Percentiles rank a stretch among this genome's conserved stretches.
These are phyloP conservation scores for Chalciporus piperatoides DNA, from an alignment of 1,284 basidiomycete genomes.

Conservation along the genomic window DNA sequence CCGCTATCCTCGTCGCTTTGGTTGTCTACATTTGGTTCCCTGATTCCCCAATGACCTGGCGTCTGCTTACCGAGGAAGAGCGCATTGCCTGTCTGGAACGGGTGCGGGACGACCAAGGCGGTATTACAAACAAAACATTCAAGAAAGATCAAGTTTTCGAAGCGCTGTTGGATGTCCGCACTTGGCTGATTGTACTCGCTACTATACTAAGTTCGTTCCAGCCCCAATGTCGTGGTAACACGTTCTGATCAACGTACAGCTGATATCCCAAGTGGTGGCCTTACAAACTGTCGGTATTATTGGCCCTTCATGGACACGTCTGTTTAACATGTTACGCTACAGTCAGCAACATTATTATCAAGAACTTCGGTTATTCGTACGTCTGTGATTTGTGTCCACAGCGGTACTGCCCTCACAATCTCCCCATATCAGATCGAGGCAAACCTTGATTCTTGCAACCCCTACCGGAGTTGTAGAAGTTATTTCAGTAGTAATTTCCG, in stretches of 20 bases:
- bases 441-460: constrained; percentile 59
- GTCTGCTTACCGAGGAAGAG: constrained; percentile 54
- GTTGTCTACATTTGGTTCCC: constrained; percentile 57
- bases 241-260: constrained; percentile 32
- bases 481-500: constrained; percentile 48
- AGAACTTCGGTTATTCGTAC: constrained; percentile 64
- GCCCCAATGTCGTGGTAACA: neutral
- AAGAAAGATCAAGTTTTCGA: constrained; percentile 61
- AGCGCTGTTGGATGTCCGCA: constrained; percentile 55
- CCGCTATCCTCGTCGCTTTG: constrained; percentile 56
- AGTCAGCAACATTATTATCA: constrained; percentile 64
- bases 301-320: neutral
- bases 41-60: constrained; percentile 59
- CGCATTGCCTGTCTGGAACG: constrained; percentile 62
- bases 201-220: constrained; percentile 37
- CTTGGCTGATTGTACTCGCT: constrained; percentile 60
- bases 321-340: neutral
- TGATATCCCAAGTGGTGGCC: constrained; percentile 61
- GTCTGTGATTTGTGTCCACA: constrained; percentile 16
- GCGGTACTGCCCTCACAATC: neutral
- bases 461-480: constrained; percentile 44
- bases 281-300: constrained; percentile 54
- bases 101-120: constrained; percentile 65
- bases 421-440: constrained; percentile 36
- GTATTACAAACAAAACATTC: constrained; percentile 56